Evolutionary conservation across 495 filamentous ascomycete species (phyloP).

Genomic region (Pseudotulostoma volvatum): DNA sequence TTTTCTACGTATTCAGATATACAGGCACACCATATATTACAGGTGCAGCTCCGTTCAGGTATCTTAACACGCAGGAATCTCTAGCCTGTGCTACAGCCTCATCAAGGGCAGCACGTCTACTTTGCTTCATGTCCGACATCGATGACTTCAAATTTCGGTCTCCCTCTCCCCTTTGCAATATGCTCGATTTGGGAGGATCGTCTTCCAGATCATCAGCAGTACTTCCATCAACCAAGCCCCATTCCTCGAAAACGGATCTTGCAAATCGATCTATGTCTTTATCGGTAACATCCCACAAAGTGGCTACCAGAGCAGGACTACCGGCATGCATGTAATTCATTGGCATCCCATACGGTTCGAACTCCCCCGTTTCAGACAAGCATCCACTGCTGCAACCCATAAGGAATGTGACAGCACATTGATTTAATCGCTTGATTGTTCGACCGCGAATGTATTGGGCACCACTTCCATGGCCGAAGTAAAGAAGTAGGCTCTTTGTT

Average conservation of each 20-base stretch:
- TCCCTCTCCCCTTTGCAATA: constrained; percentile 9
- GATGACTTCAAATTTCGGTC: constrained; percentile 10
- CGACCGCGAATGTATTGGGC: constrained; percentile 77
- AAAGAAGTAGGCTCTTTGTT: constrained; percentile 53
- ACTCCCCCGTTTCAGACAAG: constrained; percentile 66
- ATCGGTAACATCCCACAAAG: constrained; percentile 95
- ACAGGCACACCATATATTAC: constrained; percentile 92
- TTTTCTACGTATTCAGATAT: constrained; percentile 38
- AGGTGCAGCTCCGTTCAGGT: constrained; percentile 82
- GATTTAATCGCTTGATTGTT: constrained; percentile 59
- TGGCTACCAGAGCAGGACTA: constrained; percentile 66
- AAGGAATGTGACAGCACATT: constrained; percentile 65
- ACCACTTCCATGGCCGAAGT: constrained; percentile 94
- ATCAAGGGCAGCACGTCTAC: constrained; percentile 33
- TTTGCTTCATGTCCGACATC: constrained; percentile 1
- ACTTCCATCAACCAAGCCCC: constrained; percentile 47
- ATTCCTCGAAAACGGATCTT: constrained; percentile 55
- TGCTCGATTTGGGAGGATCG: constrained; percentile 5
- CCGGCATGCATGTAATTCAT: constrained; percentile 82
- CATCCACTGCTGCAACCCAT: constrained; percentile 82
- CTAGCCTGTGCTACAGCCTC: constrained; percentile 63
- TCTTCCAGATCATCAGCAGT: constrained; percentile 4
- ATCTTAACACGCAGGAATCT: constrained; percentile 62
- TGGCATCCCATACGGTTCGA: constrained; percentile 77
- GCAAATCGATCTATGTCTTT: constrained; percentile 90